Evolutionary conservation across 139 green algal species (phyloP).

Genomic region (Axilococcus clingmanii): DNA sequence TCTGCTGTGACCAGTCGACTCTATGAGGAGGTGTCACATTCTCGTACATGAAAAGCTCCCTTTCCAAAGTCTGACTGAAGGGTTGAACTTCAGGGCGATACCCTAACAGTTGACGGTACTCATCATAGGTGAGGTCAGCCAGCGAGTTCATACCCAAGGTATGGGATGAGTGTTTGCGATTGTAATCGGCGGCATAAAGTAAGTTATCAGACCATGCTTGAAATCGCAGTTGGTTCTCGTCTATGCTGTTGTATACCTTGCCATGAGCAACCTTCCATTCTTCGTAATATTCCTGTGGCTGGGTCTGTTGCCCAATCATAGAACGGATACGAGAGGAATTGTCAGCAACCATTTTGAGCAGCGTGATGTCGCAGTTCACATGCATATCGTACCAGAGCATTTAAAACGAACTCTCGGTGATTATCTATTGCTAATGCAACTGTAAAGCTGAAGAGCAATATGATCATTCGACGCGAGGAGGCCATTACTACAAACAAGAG

Average conservation of each 20-base stretch:
- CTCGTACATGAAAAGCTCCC: constrained; percentile 32
- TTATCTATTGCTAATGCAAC: too few relatives aligned
- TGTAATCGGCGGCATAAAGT: constrained; percentile 64
- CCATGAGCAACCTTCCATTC: constrained; percentile 4
- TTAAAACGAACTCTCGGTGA: too few relatives aligned
- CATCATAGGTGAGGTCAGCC: constrained; percentile 80
- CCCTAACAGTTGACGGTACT: constrained; percentile 51
- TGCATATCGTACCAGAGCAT: too few relatives aligned
- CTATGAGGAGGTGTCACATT: constrained; percentile 26
- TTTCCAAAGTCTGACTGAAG: too few relatives aligned
- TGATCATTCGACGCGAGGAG: too few relatives aligned
- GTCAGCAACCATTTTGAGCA: neutral
- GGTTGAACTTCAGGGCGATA: too few relatives aligned
- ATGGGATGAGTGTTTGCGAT: constrained; percentile 42
- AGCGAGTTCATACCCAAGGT: constrained; percentile 72
- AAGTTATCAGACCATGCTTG: constrained; percentile 76
- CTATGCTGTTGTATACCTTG: constrained; percentile 8
- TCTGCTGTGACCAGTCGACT: constrained; percentile 74
- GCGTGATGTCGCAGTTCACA: too few relatives aligned
- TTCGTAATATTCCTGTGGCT: constrained; percentile 18
- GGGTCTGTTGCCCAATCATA: neutral
- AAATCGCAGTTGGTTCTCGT: constrained; percentile 52
- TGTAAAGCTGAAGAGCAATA: too few relatives aligned
- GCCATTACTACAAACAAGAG: too few relatives aligned
- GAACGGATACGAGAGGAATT: neutral